Percentiles rank a stretch among this genome's conserved stretches.
phyloP scores from a whole-genome alignment of 495 filamentous ascomycete genomes.

The Eremomyces bilateralis region DNA sequence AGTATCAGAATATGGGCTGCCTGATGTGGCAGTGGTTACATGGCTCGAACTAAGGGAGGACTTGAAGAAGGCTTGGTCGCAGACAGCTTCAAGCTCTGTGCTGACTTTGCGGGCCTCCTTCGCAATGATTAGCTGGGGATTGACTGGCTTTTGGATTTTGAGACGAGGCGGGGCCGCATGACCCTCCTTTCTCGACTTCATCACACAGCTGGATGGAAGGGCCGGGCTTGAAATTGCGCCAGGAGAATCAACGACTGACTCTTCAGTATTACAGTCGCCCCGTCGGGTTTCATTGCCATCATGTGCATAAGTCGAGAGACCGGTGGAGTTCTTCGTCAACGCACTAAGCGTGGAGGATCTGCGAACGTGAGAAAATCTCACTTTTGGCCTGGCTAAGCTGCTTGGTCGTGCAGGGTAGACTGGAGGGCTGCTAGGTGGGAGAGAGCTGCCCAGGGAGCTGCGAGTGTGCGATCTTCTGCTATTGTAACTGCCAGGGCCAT shows the following conservation, averaged over 20 bases:
- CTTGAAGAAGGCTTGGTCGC: constrained; percentile 66
- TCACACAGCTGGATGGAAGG: too few relatives aligned
- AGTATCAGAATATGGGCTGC: constrained; percentile 17
- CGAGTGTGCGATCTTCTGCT: constrained; percentile 14
- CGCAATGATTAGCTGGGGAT: constrained; percentile 28
- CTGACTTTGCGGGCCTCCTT: constrained; percentile 45
- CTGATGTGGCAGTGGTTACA: constrained; percentile 22
- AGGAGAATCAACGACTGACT: too few relatives aligned
- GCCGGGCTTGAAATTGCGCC: too few relatives aligned
- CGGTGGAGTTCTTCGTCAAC: constrained; percentile 6
- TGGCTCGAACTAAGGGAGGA: constrained; percentile 31
- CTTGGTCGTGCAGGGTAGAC: constrained; percentile 30
- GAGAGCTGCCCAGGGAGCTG: constrained; percentile 33
- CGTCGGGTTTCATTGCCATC: too few relatives aligned
- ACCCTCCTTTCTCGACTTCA: constrained; percentile 14
- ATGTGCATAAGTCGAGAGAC: too few relatives aligned
- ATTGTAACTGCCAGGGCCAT: too few relatives aligned
- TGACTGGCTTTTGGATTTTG: constrained; percentile 22
- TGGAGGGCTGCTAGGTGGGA: constrained; percentile 31
- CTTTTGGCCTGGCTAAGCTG: constrained; percentile 46
- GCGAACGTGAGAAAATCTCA: constrained; percentile 51
- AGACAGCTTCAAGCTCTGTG: constrained; percentile 41
- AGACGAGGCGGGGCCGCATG: constrained; percentile 2
- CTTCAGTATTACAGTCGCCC: too few relatives aligned
- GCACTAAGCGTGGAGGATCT: constrained; percentile 15